Evolutionary conservation across 2,329 filamentous ascomycete species (phyloP).

Genomic region (Pseudodiploospora longispora): DNA sequence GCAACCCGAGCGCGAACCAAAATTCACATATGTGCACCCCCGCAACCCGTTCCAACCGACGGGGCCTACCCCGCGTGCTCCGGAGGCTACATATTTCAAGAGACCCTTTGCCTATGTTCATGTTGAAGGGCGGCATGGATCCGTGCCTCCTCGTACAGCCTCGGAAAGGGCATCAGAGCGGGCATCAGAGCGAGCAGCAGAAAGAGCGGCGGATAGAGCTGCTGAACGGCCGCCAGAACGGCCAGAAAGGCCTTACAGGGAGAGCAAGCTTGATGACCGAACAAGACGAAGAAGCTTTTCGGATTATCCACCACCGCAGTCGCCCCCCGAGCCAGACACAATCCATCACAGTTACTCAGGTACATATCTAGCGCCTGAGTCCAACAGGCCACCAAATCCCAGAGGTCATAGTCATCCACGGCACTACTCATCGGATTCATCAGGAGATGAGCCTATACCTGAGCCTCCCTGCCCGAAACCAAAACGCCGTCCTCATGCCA

Average conservation of each 20-base stretch:
- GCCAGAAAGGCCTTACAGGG: constrained; percentile 27
- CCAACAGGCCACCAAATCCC: constrained; percentile 20
- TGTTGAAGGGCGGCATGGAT: constrained; percentile 26
- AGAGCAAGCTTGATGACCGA: constrained; percentile 33
- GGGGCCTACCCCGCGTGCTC: constrained; percentile 19
- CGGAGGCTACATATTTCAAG: constrained; percentile 24
- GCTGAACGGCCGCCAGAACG: constrained; percentile 20
- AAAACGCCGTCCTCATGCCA: constrained; percentile 18
- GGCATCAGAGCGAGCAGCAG: background rate
- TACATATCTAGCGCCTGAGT: constrained; percentile 27
- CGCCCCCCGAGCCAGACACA: constrained; percentile 18
- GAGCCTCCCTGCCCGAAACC: constrained; percentile 12
- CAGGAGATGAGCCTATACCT: constrained; percentile 31
- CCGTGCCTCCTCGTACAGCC: background rate
- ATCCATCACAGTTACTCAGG: constrained; percentile 18
- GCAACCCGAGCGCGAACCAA: constrained; percentile 25
- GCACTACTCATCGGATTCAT: constrained; percentile 31
- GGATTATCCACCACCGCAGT: constrained; percentile 36
- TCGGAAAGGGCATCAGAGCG: background rate
- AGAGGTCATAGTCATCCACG: constrained; percentile 44
- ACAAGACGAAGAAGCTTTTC: constrained; percentile 42
- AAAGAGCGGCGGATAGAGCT: background rate
- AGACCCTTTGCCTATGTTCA: constrained; percentile 33
- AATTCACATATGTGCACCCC: constrained; percentile 29
- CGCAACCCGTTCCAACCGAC: constrained; percentile 21